phyloP scores from a whole-genome alignment of 2,329 filamentous ascomycete genomes.

The Xylaria arbuscula region DNA sequence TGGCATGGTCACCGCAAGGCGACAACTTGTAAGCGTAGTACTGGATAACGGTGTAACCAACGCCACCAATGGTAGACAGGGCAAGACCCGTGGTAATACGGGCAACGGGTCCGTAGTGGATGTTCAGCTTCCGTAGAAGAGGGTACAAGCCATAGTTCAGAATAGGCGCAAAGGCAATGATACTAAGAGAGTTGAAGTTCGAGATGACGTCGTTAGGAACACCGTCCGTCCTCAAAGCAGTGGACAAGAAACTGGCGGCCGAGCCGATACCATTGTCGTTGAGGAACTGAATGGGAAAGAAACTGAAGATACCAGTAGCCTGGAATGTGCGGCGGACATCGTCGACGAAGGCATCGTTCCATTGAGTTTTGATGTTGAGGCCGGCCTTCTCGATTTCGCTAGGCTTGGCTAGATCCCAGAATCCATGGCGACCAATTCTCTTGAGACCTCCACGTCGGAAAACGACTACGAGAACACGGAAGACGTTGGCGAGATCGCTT shows the following conservation, averaged over 20 bases:
- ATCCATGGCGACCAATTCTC: conserved; percentile 57
- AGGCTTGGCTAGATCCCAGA: conserved; percentile 71
- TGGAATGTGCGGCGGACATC: conserved; percentile 70
- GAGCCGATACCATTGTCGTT: conserved; percentile 64
- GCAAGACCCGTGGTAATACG: conserved; percentile 63
- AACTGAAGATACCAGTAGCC: conserved; percentile 70
- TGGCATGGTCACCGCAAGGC: conserved; percentile 56
- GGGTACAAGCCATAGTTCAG: conserved; percentile 62
- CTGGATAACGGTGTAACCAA: conserved; percentile 56
- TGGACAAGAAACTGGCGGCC: conserved; percentile 60
- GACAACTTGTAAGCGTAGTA: conserved; percentile 57
- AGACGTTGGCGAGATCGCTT: conserved; percentile 58
- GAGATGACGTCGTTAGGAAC: conserved; percentile 62
- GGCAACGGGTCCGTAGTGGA: conserved; percentile 60
- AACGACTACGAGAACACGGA: conserved; percentile 55
- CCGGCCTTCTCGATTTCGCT: conserved; percentile 60
- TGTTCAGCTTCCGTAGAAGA: conserved; percentile 53
- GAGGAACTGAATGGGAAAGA: conserved; percentile 58
- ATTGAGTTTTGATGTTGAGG: conserved; percentile 55
- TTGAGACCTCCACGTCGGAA: conserved; percentile 55
- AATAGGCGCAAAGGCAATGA: conserved; percentile 59
- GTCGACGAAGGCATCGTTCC: conserved; percentile 76
- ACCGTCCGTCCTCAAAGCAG: conserved; percentile 60
- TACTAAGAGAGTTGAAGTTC: conserved; percentile 63
- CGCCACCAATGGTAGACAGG: conserved; percentile 60